Evolutionary conservation across 2,329 filamentous ascomycete genomes (phyloP).

Genomic region (Metarhizium brunneum): DNA sequence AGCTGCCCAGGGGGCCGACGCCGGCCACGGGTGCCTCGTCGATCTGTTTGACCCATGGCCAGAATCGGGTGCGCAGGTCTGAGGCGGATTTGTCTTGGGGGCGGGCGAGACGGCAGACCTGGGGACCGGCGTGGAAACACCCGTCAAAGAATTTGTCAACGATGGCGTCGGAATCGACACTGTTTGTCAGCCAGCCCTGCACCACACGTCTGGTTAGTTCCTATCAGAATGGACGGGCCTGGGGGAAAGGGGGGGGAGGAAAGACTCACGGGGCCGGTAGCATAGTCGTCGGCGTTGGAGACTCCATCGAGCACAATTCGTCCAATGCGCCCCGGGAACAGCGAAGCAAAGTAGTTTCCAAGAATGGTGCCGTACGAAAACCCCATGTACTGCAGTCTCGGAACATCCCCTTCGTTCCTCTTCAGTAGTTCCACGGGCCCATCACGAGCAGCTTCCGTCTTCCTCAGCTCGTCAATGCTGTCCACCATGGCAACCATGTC

Average conservation of each 20-base stretch:
- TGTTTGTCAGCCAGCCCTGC: constrained; percentile 25
- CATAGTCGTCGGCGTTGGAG: constrained; percentile 26
- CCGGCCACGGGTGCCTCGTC: constrained; percentile 13
- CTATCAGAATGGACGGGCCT: not conserved
- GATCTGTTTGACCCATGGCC: constrained; percentile 13
- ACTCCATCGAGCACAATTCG: constrained; percentile 33
- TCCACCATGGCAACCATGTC: constrained; percentile 36
- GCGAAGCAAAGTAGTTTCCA: constrained; percentile 25
- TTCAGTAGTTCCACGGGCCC: not conserved
- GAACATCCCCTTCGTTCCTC: constrained; percentile 7
- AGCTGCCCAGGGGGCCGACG: constrained; percentile 7
- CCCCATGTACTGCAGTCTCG: constrained; percentile 37
- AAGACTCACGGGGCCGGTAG: constrained; percentile 16
- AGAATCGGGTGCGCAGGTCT: constrained; percentile 19
- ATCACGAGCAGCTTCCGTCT: constrained; percentile 2
- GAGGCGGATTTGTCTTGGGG: constrained; percentile 14
- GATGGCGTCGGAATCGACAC: constrained; percentile 26
- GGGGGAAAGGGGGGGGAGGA: no score
- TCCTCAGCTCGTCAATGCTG: constrained; percentile 23
- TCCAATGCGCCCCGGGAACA: constrained; percentile 26
- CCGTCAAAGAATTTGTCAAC: constrained; percentile 23
- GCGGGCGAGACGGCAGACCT: constrained; percentile 19
- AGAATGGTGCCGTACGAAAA: constrained; percentile 34
- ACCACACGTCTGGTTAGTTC: not conserved
- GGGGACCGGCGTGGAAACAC: constrained; percentile 21